Evolutionary conservation across 352 stramenopile species (phyloP), one percentile per base, ranked within the genome.

Genomic region (Phytophthora tentaculata): DNA sequence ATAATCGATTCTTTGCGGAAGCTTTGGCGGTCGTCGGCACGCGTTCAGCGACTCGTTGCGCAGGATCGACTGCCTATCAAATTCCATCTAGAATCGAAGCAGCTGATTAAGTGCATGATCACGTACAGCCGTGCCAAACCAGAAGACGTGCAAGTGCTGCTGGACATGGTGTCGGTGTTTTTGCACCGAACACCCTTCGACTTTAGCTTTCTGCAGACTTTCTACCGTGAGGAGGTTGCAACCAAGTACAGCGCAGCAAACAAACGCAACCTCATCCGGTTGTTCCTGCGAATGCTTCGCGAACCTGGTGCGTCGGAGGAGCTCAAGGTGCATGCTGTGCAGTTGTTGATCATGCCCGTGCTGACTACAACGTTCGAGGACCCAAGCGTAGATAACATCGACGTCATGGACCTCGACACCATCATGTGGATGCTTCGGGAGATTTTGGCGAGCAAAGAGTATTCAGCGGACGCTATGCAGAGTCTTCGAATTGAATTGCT

Each of bases 151-250:
- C 95, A 98, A 75, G 84, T 99, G 41, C 78, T 99, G 41, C 91
- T 99, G 64, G 97, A 99, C 43, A 89, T 99, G 76, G 80, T 99
- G 7, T 86, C 85, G 1, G 93, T 98, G 16, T 99, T 98, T 63
- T 57, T 98, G 43, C 92, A 99, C 56, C 95, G 88, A 29, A 95
- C 88, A 29, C 90, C 90, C 9, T 89, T 97, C 48, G 97, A 99
- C 74, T 99, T 98, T 58, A 95, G 85, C 23, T 99, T 99, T 54
- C 71, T 99, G 6, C 82, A 97, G 52, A 60, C 83, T 0, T 98
- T 97, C 62, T 97, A 92, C 58, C 82, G 81, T 32, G 77, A 95
- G 37, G 88, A 97, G 55, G 90, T 97, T 22, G 90, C 91, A 16
- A 65, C 61, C 13, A 77, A 74, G 26, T 94, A 91, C 58, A 80